These are phyloP conservation scores for Blattamonas nauphoetae DNA, from an alignment of 78 protist genomes.

Conservation along the genomic window DNA sequence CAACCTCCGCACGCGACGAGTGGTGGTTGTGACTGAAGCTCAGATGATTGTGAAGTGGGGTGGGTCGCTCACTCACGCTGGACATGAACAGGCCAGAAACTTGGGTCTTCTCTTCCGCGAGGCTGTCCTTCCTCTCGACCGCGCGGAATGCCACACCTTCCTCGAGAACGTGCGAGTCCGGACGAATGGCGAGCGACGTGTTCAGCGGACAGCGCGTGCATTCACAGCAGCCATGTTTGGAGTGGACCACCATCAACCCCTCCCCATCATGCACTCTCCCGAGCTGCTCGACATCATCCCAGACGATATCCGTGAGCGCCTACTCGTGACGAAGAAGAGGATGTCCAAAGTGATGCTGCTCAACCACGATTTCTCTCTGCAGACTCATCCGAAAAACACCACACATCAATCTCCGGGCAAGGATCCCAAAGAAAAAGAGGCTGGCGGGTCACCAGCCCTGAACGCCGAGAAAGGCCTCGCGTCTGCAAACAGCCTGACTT, in stretches of 20 bases:
- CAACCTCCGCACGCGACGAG: neutral
- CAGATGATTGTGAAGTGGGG: neutral
- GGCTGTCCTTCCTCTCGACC: neutral
- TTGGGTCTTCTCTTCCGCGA: neutral
- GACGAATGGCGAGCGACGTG: conserved; percentile 9
- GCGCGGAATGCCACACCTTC: neutral
- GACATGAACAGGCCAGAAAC: neutral
- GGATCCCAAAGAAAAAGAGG: neutral
- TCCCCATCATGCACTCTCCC: neutral
- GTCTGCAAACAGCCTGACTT: neutral
- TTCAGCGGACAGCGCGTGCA: neutral
- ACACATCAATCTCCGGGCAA: neutral
- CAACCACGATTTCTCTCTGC: neutral
- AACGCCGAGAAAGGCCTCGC: too few relatives aligned
- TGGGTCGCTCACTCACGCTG: conserved; percentile 11
- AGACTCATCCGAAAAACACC: neutral
- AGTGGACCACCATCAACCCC: neutral
- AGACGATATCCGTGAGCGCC: neutral
- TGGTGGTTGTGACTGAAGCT: neutral
- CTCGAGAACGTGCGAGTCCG: neutral
- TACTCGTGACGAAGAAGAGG: neutral
- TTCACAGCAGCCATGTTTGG: neutral
- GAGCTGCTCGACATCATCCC: neutral
- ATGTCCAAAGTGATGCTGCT: neutral
- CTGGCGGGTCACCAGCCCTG: neutral